Evolutionary conservation across 1,284 basidiomycete species (phyloP).

Genomic region (Takashimella koratensis): DNA sequence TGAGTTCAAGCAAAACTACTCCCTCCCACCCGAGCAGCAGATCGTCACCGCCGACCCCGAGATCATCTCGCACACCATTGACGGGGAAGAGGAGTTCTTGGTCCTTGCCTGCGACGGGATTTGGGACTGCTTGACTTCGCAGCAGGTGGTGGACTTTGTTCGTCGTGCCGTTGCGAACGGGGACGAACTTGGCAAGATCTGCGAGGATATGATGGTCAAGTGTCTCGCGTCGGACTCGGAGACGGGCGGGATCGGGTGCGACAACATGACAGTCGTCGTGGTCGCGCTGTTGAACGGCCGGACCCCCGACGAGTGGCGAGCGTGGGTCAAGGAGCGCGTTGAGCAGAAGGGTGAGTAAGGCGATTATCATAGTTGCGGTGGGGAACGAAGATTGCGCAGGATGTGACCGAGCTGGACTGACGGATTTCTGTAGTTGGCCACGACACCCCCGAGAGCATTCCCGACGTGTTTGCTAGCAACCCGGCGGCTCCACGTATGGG

Average conservation of each 20-base stretch:
- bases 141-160: conserved; percentile 88
- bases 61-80: conserved; percentile 72
- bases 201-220: conserved; percentile 85
- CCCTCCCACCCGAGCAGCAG: conserved; percentile 79
- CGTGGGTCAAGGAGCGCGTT: conserved; percentile 84
- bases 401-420: not conserved
- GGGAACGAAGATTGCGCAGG: too few relatives aligned
- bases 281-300: conserved; percentile 83
- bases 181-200: conserved; percentile 73
- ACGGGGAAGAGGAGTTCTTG: conserved; percentile 91
- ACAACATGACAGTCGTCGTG: conserved; percentile 97
- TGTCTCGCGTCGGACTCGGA: conserved; percentile 93
- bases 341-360: conserved; percentile 66
- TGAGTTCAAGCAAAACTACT: conserved; percentile 93
- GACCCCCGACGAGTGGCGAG: conserved; percentile 87
- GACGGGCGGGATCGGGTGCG: conserved; percentile 92
- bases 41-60: conserved; percentile 96
- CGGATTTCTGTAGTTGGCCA: conserved; percentile 50
- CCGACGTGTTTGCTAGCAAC: conserved; percentile 43
- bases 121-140: conserved; percentile 95
- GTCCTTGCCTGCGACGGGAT: conserved; percentile 97
- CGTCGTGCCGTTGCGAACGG: conserved; percentile 78
- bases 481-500: conserved; percentile 16
- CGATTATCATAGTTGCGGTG: not conserved
- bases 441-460: conserved; percentile 53